These are phyloP conservation scores for Erythrophleum ivorense DNA, from an alignment of 331 rosid genomes.

Conservation along the genomic window DNA sequence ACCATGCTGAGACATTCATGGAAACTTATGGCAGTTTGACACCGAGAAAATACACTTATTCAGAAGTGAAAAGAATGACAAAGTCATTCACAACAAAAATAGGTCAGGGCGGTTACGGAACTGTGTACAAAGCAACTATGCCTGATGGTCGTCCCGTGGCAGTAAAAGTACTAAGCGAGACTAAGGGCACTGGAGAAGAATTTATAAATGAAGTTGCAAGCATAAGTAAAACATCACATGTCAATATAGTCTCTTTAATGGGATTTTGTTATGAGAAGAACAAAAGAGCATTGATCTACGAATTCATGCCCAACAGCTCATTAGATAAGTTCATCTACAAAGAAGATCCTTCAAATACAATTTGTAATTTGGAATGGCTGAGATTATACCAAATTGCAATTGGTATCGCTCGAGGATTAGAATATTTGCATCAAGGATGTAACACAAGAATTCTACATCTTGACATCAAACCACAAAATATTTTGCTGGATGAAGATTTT, in stretches of 20 bases:
- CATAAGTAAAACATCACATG: conserved; percentile 50
- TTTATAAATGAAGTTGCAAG: conserved; percentile 58
- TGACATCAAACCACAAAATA: neutral
- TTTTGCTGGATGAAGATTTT: neutral
- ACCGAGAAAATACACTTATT: conserved; percentile 32
- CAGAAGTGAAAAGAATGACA: conserved; percentile 40
- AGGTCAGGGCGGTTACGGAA: conserved; percentile 55
- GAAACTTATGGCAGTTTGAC: conserved; percentile 17
- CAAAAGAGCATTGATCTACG: conserved; percentile 48
- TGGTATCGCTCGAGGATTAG: neutral
- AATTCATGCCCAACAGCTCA: neutral
- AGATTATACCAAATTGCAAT: neutral
- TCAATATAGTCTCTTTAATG: conserved; percentile 48
- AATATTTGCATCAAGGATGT: neutral
- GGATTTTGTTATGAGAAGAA: conserved; percentile 45
- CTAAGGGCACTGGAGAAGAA: conserved; percentile 40
- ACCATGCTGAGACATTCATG: conserved; percentile 29
- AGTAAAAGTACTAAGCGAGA: conserved; percentile 44
- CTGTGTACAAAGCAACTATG: conserved; percentile 51
- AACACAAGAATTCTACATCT: neutral
- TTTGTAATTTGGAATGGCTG: neutral
- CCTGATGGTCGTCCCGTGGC: conserved; percentile 45
- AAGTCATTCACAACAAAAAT: conserved; percentile 39
- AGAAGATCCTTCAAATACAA: neutral
- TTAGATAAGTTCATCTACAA: neutral